Evolutionary conservation across 306 rosid species (phyloP), one percentile per base, ranked within the genome.

Genomic region (Coriaria nepalensis): DNA sequence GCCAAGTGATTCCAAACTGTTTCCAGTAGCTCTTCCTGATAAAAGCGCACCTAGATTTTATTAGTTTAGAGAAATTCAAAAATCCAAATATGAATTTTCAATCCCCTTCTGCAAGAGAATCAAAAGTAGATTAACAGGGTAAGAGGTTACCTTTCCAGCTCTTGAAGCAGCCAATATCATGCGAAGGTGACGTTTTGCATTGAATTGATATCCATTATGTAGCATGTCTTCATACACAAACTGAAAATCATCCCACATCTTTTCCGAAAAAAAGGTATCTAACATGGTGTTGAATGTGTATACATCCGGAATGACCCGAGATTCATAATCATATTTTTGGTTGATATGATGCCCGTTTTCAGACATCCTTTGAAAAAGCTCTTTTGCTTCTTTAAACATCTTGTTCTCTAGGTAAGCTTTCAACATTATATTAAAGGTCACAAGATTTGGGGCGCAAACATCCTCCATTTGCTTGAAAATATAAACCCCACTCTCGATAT

Each of bases 111-210:
- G n/a, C n/a, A n/a, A n/a, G 50, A 46, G 45, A 52, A 44, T 43
- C 34, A 43, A 8, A 43, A 59, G 14, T 13, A 60, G 45, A 38
- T 43, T 39, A 35, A n/a, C 39, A 50, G 20, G n/a, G n/a, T n/a
- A n/a, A n/a, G 63, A 43, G 54, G 35, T 44, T 57, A 88, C 97
- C 97, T 70, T 81, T 69, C 90, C 90, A 36, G 82, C 84, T 68
- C 76, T 68, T 8, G 76, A 73, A 68, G 93, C 95, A 40, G 68
- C 74, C 65, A 84, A 37, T 70, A 83, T 51, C 83, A 88, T 72
- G 62, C 70, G 81, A 68, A 84, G 90, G 72, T 88, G 95, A 10
- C 95, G 97, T 69, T 78, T 88, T 32, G 83, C 61, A 68, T 88
- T 81, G 77, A 88, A 88, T 73, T 74, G 76, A 62, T 47, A 73